These are phyloP conservation scores for Monosporascus sp. DNA, from an alignment of 2,329 filamentous ascomycete genomes.

Conservation along the genomic window DNA sequence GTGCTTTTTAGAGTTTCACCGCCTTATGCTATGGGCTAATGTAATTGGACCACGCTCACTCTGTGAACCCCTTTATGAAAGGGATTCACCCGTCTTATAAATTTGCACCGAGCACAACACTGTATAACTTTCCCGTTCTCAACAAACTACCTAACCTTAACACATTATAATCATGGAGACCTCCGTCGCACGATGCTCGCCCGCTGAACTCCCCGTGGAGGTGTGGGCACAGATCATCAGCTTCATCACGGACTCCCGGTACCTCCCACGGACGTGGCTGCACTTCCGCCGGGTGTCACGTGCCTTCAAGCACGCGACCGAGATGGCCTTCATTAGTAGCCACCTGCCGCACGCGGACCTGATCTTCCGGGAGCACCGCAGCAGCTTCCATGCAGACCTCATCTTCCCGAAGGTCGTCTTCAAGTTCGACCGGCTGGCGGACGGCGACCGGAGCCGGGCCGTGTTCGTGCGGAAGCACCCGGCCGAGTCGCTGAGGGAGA, in stretches of 20 bases:
- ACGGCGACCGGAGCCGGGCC: background rate
- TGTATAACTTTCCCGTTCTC: no score
- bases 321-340: constrained; percentile 5
- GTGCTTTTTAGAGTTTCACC: no score
- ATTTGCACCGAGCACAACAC: no score
- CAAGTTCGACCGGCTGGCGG: background rate
- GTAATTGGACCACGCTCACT: no score
- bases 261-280: constrained; percentile 10
- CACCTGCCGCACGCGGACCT: constrained; percentile 4
- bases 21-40: no score
- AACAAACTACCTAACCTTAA: no score
- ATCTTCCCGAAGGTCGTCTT: background rate
- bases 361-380: constrained; percentile 1
- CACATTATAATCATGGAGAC: no score
- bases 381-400: background rate
- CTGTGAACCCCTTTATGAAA: no score
- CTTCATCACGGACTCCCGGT: constrained; percentile 7
- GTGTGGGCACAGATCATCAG: constrained; percentile 8
- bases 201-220: constrained; percentile 6
- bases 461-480: constrained; percentile 1
- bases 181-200: background rate
- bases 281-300: constrained; percentile 10
- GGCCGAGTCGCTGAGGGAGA: background rate
- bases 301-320: constrained; percentile 6
- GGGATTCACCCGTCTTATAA: no score